These are phyloP conservation scores for Lactifluus hygrophoroides DNA, from an alignment of 768 basidiomycete species.

Conservation along the genomic window DNA sequence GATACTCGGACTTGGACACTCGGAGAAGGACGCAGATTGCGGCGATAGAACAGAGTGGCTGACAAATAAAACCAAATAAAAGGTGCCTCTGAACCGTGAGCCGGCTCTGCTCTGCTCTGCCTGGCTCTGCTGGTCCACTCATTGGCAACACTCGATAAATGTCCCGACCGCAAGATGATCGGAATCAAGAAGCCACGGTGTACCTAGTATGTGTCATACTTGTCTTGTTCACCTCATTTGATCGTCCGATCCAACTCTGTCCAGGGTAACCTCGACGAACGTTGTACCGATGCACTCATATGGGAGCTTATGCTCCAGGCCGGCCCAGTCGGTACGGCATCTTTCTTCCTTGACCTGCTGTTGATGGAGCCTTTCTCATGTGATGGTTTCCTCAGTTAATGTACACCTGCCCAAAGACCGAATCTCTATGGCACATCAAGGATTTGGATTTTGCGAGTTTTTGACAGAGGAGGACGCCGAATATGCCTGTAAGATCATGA, in stretches of 20 bases:
- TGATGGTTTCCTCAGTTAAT: slow-evolving; percentile 51
- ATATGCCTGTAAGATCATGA: slow-evolving; percentile 99
- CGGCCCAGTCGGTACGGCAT: slow-evolving; percentile 85
- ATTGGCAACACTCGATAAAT: no score
- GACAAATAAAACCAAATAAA: not conserved
- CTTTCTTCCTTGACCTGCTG: not conserved
- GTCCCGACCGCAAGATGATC: slow-evolving; percentile 43
- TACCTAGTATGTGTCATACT: slow-evolving; percentile 40
- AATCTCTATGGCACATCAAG: slow-evolving; percentile 97
- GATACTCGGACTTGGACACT: no score
- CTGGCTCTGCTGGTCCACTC: no score
- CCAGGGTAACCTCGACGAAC: slow-evolving; percentile 95
- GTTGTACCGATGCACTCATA: slow-evolving; percentile 85
- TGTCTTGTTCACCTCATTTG: not conserved
- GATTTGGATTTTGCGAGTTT: slow-evolving; percentile 99
- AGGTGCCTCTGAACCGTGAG: not conserved
- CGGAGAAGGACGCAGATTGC: no score
- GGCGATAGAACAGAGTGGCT: not conserved
- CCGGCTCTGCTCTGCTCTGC: no score
- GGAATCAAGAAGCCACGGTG: slow-evolving; percentile 55
- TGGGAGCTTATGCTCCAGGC: slow-evolving; percentile 99
- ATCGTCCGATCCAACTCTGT: not conserved
- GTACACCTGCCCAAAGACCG: slow-evolving; percentile 98
- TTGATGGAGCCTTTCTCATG: not conserved
- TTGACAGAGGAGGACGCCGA: slow-evolving; percentile 98